Conservation (phyloP, 1,284 basidiomycete species). For the Xanthoconium separans region DNA sequence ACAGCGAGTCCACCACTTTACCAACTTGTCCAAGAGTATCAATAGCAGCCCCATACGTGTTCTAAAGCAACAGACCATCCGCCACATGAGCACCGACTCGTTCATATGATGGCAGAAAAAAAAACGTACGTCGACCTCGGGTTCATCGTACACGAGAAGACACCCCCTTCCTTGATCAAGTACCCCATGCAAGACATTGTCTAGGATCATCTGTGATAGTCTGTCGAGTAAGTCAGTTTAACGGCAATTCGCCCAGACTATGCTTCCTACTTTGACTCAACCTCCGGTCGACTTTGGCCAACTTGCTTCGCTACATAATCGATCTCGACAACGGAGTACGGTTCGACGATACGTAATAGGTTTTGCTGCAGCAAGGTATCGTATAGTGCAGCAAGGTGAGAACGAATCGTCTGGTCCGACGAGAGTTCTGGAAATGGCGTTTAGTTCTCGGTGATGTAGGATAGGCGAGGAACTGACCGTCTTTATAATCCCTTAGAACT, state of each 20-base stretch:
- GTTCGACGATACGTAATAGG: slow-evolving; percentile 91
- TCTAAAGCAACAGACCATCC: slow-evolving; percentile 42
- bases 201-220: slow-evolving; percentile 96
- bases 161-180: slow-evolving; percentile 95
- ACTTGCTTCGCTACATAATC: slow-evolving; percentile 88
- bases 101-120: neutral
- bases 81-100: slow-evolving; percentile 2
- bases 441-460: neutral
- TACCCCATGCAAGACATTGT: slow-evolving; percentile 93
- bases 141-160: slow-evolving; percentile 85
- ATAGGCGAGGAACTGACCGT: slow-evolving; percentile 50
- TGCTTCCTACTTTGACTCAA: slow-evolving; percentile 84
- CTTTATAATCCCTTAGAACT: slow-evolving; percentile 83
- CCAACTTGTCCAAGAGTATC: slow-evolving; percentile 88
- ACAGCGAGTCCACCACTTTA: slow-evolving; percentile 89
- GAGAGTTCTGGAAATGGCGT: slow-evolving; percentile 71
- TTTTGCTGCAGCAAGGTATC: slow-evolving; percentile 97
- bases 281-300: slow-evolving; percentile 86
- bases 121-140: slow-evolving; percentile 73
- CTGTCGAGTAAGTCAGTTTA: slow-evolving; percentile 38
- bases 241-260: neutral
- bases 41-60: slow-evolving; percentile 84
- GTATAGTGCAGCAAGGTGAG: slow-evolving; percentile 90
- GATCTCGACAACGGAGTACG: slow-evolving; percentile 91
- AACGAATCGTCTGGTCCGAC: slow-evolving; percentile 90